Evolutionary conservation across 768 basidiomycete genomes (phyloP), one percentile per base, ranked within the genome.

Genomic region (Clitopilus hobsonii): DNA sequence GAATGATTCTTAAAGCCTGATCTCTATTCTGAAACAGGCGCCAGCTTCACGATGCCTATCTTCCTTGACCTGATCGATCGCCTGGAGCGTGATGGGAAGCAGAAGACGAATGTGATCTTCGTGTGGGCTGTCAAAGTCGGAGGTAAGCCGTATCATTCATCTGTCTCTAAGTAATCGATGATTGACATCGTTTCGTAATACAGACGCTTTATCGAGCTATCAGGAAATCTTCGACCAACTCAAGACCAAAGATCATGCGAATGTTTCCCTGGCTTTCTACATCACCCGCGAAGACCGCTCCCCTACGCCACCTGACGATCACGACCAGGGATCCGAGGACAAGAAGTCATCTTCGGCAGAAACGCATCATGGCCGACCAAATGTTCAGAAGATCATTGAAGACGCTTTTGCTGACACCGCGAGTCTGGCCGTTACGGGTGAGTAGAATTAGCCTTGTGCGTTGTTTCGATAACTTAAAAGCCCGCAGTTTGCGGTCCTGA

Each of bases 401-500:
- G 55, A 58, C 48, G 61, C 64, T 13, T 60, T 51, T 27, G n/a
- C 54, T 14, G 57, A 59, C 22, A 41, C 58, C 8, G 25, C n/a
- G 36, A 36, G 3, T 28, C 22, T n/a, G 26, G 27, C 32, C 59
- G 38, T 51, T 55, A 51, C 1, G n/a, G 36, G 26, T 53, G 52
- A 23, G 47, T 2, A 23, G 25, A 23, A 45, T 13, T n/a, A n/a
- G n/a, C n/a, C n/a, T n/a, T n/a, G n/a, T n/a, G n/a, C n/a, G n/a
- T n/a, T n/a, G n/a, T n/a, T n/a, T n/a, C n/a, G n/a, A n/a, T n/a
- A n/a, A n/a, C n/a, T n/a, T n/a, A n/a, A n/a, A n/a, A n/a, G n/a
- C n/a, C n/a, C n/a, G n/a, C 57, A 70, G 66, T 64, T 22, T 70
- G 71, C 57, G 66, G 71, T 6, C 67, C 70, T 5, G 55, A 64